These are phyloP conservation scores for Sclerotinia trifoliorum DNA, from an alignment of 2,329 filamentous ascomycete genomes.

Conservation along the genomic window DNA sequence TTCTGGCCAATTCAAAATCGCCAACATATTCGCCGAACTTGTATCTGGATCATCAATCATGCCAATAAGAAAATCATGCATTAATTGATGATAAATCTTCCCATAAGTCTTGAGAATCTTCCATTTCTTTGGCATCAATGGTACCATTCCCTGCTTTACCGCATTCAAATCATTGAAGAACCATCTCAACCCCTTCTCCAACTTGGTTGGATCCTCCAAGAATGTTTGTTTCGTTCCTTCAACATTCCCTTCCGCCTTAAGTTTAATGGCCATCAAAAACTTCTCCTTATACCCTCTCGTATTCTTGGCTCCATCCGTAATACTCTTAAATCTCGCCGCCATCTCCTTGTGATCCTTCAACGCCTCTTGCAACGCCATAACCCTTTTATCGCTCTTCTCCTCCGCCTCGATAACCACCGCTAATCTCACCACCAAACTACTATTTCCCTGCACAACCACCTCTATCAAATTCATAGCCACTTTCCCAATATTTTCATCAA, in stretches of 20 bases:
- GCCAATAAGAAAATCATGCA: constrained; percentile 88
- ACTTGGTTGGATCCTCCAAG: constrained; percentile 73
- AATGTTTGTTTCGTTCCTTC: constrained; percentile 66
- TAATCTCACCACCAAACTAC: constrained; percentile 84
- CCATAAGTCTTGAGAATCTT: constrained; percentile 89
- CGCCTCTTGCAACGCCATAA: constrained; percentile 87
- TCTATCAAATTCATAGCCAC: constrained; percentile 88
- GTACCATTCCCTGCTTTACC: constrained; percentile 88
- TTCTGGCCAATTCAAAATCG: constrained; percentile 91
- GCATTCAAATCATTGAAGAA: constrained; percentile 97
- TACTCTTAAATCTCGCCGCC: constrained; percentile 88
- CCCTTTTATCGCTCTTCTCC: constrained; percentile 92
- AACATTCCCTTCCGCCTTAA: constrained; percentile 61
- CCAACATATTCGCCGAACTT: constrained; percentile 82
- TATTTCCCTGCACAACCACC: constrained; percentile 81
- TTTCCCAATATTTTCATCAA: constrained; percentile 89
- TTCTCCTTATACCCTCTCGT: constrained; percentile 96
- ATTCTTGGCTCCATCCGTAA: constrained; percentile 88
- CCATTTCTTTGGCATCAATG: constrained; percentile 94
- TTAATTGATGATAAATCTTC: constrained; percentile 85
- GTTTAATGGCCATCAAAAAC: constrained; percentile 71
- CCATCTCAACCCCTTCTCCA: constrained; percentile 91
- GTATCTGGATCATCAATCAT: constrained; percentile 81
- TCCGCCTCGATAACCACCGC: constrained; percentile 92
- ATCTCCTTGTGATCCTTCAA: constrained; percentile 95